A percentile compares a stretch with the other conserved stretches of the same genome.
Evolutionary conservation across 2,329 filamentous ascomycete species (phyloP).

Genomic region (Seiridium unicorne): DNA sequence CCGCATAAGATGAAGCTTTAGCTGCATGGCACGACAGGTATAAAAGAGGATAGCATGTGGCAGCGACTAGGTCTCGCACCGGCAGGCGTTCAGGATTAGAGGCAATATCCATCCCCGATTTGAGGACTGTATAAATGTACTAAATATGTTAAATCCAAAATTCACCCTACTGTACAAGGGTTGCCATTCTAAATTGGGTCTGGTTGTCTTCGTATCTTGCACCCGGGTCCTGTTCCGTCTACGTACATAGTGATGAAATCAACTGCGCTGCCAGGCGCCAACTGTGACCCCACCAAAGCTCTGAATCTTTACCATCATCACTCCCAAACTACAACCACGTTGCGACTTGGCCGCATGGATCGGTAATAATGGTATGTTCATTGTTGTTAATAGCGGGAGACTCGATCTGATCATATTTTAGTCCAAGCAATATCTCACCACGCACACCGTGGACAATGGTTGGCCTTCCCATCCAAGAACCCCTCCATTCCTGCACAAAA

Average conservation of each 20-base stretch:
- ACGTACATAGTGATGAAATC: slow-evolving; percentile 6
- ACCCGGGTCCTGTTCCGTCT: no score
- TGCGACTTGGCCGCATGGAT: slow-evolving; percentile 29
- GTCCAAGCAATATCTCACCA: slow-evolving; percentile 98
- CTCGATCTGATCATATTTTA: slow-evolving; percentile 32
- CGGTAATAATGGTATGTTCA: slow-evolving; percentile 36
- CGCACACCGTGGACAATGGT: slow-evolving; percentile 88
- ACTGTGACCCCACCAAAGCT: slow-evolving; percentile 25
- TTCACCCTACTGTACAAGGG: background rate
- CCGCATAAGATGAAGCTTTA: background rate
- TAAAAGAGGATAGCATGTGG: background rate
- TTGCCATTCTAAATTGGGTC: background rate
- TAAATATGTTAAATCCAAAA: background rate
- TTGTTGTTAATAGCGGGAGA: background rate
- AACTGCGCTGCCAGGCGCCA: background rate
- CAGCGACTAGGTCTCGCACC: slow-evolving; percentile 4
- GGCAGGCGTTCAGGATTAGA: slow-evolving; percentile 19
- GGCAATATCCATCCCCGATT: background rate
- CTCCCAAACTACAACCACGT: slow-evolving; percentile 15
- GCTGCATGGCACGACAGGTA: background rate
- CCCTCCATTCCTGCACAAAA: slow-evolving; percentile 9
- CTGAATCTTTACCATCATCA: slow-evolving; percentile 14
- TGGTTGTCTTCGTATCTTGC: background rate
- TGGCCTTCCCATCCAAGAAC: slow-evolving; percentile 26
- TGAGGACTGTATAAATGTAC: slow-evolving; percentile 7